phyloP scores from a whole-genome alignment of 768 basidiomycete genomes.

The Termitomyces sp. region DNA sequence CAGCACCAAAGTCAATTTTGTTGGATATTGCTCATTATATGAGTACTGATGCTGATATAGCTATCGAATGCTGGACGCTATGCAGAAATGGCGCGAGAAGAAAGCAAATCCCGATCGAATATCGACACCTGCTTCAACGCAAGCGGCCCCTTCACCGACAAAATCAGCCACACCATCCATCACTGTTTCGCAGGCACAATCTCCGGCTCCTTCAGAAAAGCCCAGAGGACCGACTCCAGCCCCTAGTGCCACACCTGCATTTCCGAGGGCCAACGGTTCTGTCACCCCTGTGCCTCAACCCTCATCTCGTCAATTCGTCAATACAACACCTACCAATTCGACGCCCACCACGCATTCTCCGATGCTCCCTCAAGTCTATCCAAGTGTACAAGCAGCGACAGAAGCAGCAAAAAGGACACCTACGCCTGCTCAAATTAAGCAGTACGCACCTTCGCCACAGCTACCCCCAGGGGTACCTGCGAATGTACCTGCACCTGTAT shows the following conservation, averaged over 20 bases:
- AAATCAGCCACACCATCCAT: conserved; percentile 24
- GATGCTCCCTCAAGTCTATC: conserved; percentile 33
- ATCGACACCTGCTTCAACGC: conserved; percentile 12
- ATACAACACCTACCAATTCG: conserved; percentile 24
- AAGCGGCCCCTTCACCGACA: conserved; percentile 19
- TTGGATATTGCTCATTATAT: conserved; percentile 1
- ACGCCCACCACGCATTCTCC: conserved; percentile 19
- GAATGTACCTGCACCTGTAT: conserved; percentile 9
- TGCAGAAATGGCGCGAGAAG: conserved; percentile 26
- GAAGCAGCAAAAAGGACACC: conserved; percentile 27
- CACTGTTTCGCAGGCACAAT: conserved; percentile 22
- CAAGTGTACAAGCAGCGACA: conserved; percentile 27
- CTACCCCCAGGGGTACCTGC: conserved; percentile 15
- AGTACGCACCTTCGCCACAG: conserved; percentile 14
- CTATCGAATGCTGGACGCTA: conserved; percentile 52
- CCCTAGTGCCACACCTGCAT: conserved; percentile 20
- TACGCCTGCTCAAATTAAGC: conserved; percentile 27
- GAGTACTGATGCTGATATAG: conserved; percentile 23
- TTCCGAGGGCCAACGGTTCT: conserved; percentile 22
- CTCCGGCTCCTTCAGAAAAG: conserved; percentile 25
- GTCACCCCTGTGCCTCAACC: conserved; percentile 29
- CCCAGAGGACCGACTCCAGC: conserved; percentile 20
- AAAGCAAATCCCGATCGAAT: conserved; percentile 18
- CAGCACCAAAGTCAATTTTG: conserved; percentile 42
- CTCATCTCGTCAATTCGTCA: conserved; percentile 26